Conservation (phyloP, 1,284 basidiomycete genomes). For the Dichomitus squalens region DNA sequence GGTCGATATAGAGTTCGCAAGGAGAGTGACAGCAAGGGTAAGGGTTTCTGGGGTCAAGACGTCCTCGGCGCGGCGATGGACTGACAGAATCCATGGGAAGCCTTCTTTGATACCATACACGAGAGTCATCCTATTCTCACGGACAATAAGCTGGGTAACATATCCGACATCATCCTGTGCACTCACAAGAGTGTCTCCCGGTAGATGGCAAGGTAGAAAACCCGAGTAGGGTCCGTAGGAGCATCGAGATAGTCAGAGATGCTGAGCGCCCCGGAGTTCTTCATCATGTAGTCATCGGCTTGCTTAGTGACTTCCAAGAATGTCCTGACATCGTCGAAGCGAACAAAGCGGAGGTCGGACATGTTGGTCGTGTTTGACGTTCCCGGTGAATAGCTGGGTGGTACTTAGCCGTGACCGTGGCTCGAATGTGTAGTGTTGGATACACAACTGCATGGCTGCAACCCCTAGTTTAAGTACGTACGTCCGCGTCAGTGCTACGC, state of each 20-base stretch:
- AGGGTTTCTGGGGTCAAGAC: background rate
- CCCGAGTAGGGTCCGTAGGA: background rate
- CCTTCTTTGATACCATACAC: background rate
- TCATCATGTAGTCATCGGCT: constrained; percentile 26
- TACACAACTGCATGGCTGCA: background rate
- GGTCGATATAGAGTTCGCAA: background rate
- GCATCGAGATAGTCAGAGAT: background rate
- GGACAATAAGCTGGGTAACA: background rate
- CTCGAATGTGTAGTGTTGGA: background rate
- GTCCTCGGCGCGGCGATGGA: background rate
- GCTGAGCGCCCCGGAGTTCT: background rate
- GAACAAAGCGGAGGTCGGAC: constrained; percentile 13
- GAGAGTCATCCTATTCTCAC: background rate
- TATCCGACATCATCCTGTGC: background rate
- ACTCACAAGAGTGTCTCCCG: constrained; percentile 20
- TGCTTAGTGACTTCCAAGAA: constrained; percentile 12
- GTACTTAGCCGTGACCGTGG: background rate
- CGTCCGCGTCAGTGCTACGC: background rate
- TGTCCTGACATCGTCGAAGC: constrained; percentile 8
- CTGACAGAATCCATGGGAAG: background rate
- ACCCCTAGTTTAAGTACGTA: background rate
- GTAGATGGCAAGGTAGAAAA: constrained; percentile 15
- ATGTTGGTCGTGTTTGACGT: background rate
- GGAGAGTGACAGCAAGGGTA: background rate
- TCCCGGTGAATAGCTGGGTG: too few relatives aligned